Percentiles rank a stretch among this genome's conserved stretches.
Evolutionary conservation across 352 stramenopile species (phyloP).

Genomic region (Globisporangium alternatum): DNA sequence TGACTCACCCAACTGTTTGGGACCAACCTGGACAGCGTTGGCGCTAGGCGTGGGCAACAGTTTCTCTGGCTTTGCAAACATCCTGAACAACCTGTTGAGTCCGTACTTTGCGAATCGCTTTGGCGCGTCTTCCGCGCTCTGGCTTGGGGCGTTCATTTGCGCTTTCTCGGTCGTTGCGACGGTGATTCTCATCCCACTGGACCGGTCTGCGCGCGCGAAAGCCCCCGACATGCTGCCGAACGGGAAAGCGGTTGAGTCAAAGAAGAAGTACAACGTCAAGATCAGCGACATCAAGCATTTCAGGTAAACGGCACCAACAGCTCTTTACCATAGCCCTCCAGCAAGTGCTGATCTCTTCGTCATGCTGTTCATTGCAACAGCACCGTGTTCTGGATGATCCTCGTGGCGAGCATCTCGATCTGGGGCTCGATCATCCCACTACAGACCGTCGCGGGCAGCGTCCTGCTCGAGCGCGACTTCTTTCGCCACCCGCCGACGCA

Average conservation of each 20-base stretch:
- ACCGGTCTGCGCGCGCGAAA: constrained; percentile 23
- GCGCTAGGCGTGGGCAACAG: constrained; percentile 79
- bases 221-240: constrained; percentile 35
- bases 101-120: constrained; percentile 60
- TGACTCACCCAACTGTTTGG: neutral
- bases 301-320: constrained; percentile 13
- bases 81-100: constrained; percentile 78
- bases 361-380: constrained; percentile 9
- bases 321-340: neutral
- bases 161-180: constrained; percentile 39
- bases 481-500: constrained; percentile 27
- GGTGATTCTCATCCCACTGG: constrained; percentile 52
- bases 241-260: constrained; percentile 14
- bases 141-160: constrained; percentile 55
- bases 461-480: constrained; percentile 79
- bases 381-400: constrained; percentile 70
- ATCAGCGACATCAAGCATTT: constrained; percentile 47
- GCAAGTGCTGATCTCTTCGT: neutral
- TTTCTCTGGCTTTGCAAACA: constrained; percentile 63
- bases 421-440: constrained; percentile 86
- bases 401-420: constrained; percentile 58
- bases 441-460: constrained; percentile 73
- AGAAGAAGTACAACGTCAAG: constrained; percentile 19
- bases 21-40: constrained; percentile 34
- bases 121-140: constrained; percentile 57